Base-by-base conservation (phyloP, 441 rosid genomes). In the Caryocar brasiliense region DNA sequence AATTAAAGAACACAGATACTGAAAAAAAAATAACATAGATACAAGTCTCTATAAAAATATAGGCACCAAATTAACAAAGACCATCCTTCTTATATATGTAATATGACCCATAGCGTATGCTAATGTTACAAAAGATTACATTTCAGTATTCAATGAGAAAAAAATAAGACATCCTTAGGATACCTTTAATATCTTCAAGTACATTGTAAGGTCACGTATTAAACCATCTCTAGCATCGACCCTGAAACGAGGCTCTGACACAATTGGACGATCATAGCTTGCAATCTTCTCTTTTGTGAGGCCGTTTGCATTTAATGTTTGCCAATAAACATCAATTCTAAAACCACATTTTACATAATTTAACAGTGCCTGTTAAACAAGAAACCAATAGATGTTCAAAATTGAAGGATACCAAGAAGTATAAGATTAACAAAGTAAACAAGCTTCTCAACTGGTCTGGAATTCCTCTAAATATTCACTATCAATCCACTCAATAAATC, bases 171-270 rank as follows among this genome's bases (percentile, higher is more conserved):
- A 9, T 58, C 26, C 2, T 18, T 17, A 27, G 39, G 11, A 20
- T 70, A 79, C 86, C 90, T 77, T 82, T 45, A 79, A 62, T n/a
- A 82, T 79, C 73, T 76, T 79, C 74, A 75, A 73, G 60, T 82
- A 77, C 75, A 71, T 72, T 51, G 74, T 66, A 51, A 82, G 86
- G 72, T 82, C 90, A 56, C 59, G 76, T 22, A 68, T 60, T 56
- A 82, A 82, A 63, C 84, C 83, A 47, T 71, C 84, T 65, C 70
- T 79, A 44, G 57, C 61, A 65, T 68, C 71, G 43, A 44, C 55
- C 43, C 56, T 66, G 71, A 83, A 80, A 64, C 44, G 60, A 67
- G 91, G 81, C 49, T 76, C 76, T 18, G 78, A 67, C 19, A 58
- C 45, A 27, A 70, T 72, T 27, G 81, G 76, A 51, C 72, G 72